Evolutionary conservation across 106 monocot genomes (phyloP), one percentile per base, ranked within the genome.

Genomic region (Dactylorhiza incarnata): DNA sequence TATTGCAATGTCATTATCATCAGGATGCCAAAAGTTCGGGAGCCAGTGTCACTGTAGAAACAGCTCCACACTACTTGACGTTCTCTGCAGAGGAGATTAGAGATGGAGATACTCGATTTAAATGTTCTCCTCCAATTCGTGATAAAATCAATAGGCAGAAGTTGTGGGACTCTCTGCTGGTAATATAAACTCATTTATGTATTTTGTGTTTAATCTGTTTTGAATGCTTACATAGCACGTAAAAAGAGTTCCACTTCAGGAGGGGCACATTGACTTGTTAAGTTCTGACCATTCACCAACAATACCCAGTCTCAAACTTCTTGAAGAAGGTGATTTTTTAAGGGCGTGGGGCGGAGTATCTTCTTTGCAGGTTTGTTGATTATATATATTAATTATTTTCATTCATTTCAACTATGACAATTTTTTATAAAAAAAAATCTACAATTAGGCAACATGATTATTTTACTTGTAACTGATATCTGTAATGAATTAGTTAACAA

Each of bases 261-360:
- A 89, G 58, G 94, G 77, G 14, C 78, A 90, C 56, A 90, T 99
- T 78, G 99, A 99, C 74, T 79, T 99, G 89, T 76, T 99, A 62
- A 94, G 99, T 77, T 99, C 99, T 53, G 99, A 99, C 81, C 99
- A 99, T 83, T 99, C 99, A 62, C 99, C 99, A 52, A 83, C 91
- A 71, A 46, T 77, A 51, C 91, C 99, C 54, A 81, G 88, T n/a
- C 86, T 99, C 25, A 99, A 99, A 77, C 89, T 94, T 48, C 76
- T 88, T 49, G 81, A 90, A 61, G 89, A 99, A 79, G 99, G 96
- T 29, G 79, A 94, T 74, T 97, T 97, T 79, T 66, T 97, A 49
- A 91, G 77, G 62, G 97, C 99, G 45, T 99, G 99, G 99, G 99
- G 99, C 58, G 99, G 99, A 56, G 88, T 99, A 73, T 94, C 99